These are phyloP conservation scores for Ocimum tenuiflorum DNA, from an alignment of 257 asterid species.

Conservation along the genomic window DNA sequence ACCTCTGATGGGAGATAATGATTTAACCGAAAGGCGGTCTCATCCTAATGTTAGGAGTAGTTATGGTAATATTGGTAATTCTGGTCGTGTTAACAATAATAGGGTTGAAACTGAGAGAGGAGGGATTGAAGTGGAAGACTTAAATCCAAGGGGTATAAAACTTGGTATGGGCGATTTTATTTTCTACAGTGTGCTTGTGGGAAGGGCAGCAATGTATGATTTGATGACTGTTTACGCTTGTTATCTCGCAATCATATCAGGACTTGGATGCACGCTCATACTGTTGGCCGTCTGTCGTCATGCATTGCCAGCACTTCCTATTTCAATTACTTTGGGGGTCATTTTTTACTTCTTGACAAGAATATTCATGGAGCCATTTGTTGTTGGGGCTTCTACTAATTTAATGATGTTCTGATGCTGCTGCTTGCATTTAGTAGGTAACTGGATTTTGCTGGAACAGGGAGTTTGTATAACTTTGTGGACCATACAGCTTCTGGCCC, in stretches of 20 bases:
- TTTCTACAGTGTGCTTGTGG: conserved; percentile 87
- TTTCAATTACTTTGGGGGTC: conserved; percentile 74
- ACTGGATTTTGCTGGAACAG: conserved; percentile 11
- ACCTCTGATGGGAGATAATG: conserved; percentile 53
- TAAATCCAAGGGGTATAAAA: conserved; percentile 53
- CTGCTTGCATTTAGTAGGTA: not conserved
- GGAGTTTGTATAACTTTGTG: not conserved
- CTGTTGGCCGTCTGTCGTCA: conserved; percentile 74
- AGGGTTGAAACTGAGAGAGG: conserved; percentile 29
- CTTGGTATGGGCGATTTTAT: conserved; percentile 96
- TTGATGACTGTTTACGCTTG: conserved; percentile 96
- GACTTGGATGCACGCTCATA: conserved; percentile 86
- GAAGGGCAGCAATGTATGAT: conserved; percentile 98
- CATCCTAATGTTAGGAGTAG: not conserved
- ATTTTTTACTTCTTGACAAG: conserved; percentile 88
- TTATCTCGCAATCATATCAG: conserved; percentile 91
- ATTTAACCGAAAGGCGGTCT: conserved; percentile 23
- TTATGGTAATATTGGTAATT: not conserved
- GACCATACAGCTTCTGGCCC: not conserved
- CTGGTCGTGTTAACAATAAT: conserved; percentile 10
- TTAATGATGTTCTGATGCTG: conserved; percentile 69
- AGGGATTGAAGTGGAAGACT: conserved; percentile 27
- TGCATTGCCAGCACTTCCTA: conserved; percentile 95
- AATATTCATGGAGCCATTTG: conserved; percentile 85
- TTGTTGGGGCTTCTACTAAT: conserved; percentile 78